Percentiles rank a stretch among this genome's conserved stretches.
phyloP scores from a whole-genome alignment of 345 rosid genomes.

The thale cress (Arabidopsis thaliana) region DNA sequence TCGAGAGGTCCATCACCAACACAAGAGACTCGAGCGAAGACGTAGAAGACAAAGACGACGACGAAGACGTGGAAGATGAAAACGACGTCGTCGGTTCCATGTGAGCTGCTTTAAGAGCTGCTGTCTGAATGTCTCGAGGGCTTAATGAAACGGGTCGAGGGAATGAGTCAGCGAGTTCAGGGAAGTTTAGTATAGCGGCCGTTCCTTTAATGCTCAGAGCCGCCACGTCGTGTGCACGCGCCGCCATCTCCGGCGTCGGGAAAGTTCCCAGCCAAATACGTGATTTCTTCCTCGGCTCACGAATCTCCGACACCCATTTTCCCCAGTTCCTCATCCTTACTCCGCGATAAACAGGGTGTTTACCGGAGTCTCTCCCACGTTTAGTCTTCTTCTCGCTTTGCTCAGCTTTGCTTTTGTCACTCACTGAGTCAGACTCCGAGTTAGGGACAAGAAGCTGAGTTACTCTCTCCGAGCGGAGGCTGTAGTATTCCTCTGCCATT shows the following conservation, averaged over 20 bases:
- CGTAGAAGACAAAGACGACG: constrained; percentile 25
- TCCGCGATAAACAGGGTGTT: constrained; percentile 79
- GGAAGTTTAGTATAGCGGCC: constrained; percentile 87
- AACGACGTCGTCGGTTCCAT: constrained; percentile 58
- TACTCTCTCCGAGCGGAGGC: constrained; percentile 10
- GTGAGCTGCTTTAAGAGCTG: constrained; percentile 88
- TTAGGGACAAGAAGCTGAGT: constrained; percentile 25
- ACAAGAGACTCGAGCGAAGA: constrained; percentile 55
- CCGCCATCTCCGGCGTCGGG: constrained; percentile 96
- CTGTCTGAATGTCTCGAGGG: constrained; percentile 90
- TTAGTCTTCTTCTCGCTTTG: constrained; percentile 44
- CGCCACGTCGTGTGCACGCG: constrained; percentile 95
- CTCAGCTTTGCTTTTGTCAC: constrained; percentile 20
- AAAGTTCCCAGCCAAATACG: constrained; percentile 96
- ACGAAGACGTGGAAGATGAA: constrained; percentile 9
- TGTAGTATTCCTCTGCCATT: constrained; percentile 41
- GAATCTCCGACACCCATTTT: constrained; percentile 97
- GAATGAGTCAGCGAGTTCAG: constrained; percentile 66
- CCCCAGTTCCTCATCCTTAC: constrained; percentile 97
- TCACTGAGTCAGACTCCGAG: constrained; percentile 25
- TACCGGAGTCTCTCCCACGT: constrained; percentile 61
- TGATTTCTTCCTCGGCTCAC: constrained; percentile 90
- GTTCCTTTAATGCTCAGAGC: constrained; percentile 84
- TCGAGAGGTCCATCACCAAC: constrained; percentile 53
- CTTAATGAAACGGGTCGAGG: constrained; percentile 77